phyloP scores from a whole-genome alignment of 2,329 filamentous ascomycete species.

The Septoria petroselini region DNA sequence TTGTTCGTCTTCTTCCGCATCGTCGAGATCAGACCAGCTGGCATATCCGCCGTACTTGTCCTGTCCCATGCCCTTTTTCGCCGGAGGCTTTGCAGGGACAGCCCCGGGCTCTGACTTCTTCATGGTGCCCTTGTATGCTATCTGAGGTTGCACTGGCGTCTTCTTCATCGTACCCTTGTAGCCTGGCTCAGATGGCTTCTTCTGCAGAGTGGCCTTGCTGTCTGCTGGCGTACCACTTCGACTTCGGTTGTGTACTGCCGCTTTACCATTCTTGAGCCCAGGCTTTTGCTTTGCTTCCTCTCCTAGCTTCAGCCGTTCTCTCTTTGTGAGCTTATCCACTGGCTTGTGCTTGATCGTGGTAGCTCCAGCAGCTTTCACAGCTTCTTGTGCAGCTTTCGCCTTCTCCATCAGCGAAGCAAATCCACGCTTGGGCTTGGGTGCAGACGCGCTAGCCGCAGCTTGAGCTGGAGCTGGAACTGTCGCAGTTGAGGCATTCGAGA shows the following conservation, averaged over 20 bases:
- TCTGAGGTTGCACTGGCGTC: slow-evolving; percentile 22
- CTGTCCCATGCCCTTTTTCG: slow-evolving; percentile 36
- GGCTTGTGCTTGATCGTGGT: slow-evolving; percentile 74
- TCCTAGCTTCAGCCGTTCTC: slow-evolving; percentile 47
- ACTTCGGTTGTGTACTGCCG: slow-evolving; percentile 31
- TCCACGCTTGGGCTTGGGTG: slow-evolving; percentile 58
- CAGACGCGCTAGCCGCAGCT: slow-evolving; percentile 25
- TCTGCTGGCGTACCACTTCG: slow-evolving; percentile 30
- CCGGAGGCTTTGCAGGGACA: slow-evolving; percentile 38
- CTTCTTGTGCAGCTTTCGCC: slow-evolving; percentile 63
- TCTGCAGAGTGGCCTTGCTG: slow-evolving; percentile 21
- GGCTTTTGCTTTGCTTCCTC: slow-evolving; percentile 45
- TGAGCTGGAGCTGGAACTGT: slow-evolving; percentile 17
- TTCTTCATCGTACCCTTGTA: slow-evolving; percentile 45
- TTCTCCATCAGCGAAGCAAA: slow-evolving; percentile 72
- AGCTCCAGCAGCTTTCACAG: slow-evolving; percentile 56
- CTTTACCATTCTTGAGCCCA: slow-evolving; percentile 37
- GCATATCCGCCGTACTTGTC: slow-evolving; percentile 42
- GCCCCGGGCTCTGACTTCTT: slow-evolving; percentile 40
- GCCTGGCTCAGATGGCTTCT: slow-evolving; percentile 36
- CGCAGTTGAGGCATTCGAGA: slow-evolving; percentile 17
- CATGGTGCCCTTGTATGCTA: slow-evolving; percentile 49
- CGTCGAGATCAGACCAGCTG: slow-evolving; percentile 39
- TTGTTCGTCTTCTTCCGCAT: slow-evolving; percentile 59
- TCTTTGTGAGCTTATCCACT: slow-evolving; percentile 61